A percentile compares a stretch with the other conserved stretches of the same genome.
phyloP scores from a whole-genome alignment of 192 early-diverging fungal genomes.

The Coemansia sp. region DNA sequence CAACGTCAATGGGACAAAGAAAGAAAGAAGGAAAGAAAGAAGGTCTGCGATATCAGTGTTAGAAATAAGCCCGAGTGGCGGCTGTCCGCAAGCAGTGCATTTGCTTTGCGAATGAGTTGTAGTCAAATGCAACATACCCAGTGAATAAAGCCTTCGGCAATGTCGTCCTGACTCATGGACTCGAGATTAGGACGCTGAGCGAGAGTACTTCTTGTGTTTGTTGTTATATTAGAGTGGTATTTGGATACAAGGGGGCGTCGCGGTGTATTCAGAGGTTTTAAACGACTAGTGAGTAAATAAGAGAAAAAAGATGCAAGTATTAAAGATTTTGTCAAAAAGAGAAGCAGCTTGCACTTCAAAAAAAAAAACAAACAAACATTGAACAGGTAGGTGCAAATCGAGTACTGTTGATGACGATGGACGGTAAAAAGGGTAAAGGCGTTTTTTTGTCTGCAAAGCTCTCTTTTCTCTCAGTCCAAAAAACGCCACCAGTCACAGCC shows the following conservation, averaged over 20 bases:
- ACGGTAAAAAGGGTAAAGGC: too few relatives aligned
- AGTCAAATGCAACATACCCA: conserved; percentile 32
- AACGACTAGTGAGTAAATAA: not conserved
- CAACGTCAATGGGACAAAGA: too few relatives aligned
- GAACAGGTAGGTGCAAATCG: not conserved
- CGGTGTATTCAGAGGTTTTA: not conserved
- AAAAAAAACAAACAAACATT: not conserved
- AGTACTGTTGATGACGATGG: not conserved
- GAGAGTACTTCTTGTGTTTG: too few relatives aligned
- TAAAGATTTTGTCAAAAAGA: not conserved
- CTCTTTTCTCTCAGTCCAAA: not conserved
- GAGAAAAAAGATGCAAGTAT: not conserved
- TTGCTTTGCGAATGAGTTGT: not conserved
- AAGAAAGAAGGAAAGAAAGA: too few relatives aligned
- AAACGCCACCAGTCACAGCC: too few relatives aligned
- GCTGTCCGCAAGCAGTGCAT: not conserved
- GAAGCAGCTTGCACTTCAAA: too few relatives aligned
- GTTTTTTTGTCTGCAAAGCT: not conserved
- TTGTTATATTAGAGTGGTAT: too few relatives aligned
- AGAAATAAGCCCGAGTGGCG: not conserved
- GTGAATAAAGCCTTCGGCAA: conserved; percentile 51
- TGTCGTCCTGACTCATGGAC: conserved; percentile 46
- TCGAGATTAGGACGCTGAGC: not conserved
- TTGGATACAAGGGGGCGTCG: not conserved
- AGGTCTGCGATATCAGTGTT: not conserved